Evolutionary conservation across 148 eudicot genomes (phyloP), one percentile per base, ranked within the genome.

Genomic region (Limonium bicolor): DNA sequence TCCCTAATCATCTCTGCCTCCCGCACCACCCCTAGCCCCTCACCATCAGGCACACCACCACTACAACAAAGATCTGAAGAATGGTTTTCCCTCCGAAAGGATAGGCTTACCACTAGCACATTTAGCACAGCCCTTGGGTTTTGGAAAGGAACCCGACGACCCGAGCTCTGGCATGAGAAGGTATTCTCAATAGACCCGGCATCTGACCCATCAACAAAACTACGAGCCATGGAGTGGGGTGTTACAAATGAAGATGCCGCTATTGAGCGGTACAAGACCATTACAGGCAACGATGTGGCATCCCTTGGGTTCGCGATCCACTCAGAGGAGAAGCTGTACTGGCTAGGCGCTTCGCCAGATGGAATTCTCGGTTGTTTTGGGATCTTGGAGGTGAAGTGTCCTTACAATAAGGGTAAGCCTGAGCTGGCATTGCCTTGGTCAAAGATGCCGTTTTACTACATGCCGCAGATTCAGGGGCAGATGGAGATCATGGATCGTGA

Each of bases 381-480:
- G 18, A 79, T 87, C 61, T 63, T 87, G 8, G 96, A 87, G 59
- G 96, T 87, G 13, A 87, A 87, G 56, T 87, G 96, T 43, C 96
- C 96, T 3, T 87, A 41, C 46, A 73, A 66, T 38, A 73, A 72
- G 46, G 79, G 79, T 40, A 87, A 74, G 67, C 96, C 96, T 11
- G 90, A 72, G 48, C 33, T 41, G 53, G 94, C 61, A 24, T 46
- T 79, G 34, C 96, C 96, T 2, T 87, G 96, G 96, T 59, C 73
- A 18, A 58, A 57, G 41, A 58, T 82, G 80, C 96, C 96, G 0
- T 87, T 73, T 58, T 87, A 87, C 43, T 87, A 87, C 64, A 87
- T 87, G 96, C 96, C 96, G 48, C 96, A 87, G 27, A 72, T 87
- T 35, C 96, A 87, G 56, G 96, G 96, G 36, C 94, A 76, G 55